Evolutionary conservation across 176 grass and related monocot species (phyloP), one percentile per base, ranked within the genome.

Genomic region (Hordeum marinum): DNA sequence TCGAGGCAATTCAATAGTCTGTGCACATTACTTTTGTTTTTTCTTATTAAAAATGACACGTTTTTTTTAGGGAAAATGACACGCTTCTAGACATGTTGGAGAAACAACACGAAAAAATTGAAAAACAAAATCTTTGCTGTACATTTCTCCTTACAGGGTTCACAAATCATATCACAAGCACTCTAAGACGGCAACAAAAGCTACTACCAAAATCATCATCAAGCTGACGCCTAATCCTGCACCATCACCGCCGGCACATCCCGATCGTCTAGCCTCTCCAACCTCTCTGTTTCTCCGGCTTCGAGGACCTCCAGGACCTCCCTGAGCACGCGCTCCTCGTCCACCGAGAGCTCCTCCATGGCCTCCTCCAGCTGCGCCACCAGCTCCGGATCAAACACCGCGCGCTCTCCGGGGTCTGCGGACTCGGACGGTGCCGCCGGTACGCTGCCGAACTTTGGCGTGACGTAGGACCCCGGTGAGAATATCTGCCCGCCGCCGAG

Each of bases 381-480:
- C 61, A 95, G 61, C 66, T 98, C 91, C 23, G 91, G 89, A 81
- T 98, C 91, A 18, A 95, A 94, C 52, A 94, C 69, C 3, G 40
- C 60, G n/a, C 66, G 76, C 32, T 58, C 63, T 23, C 21, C 57
- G 2, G 2, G 79, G 10, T 74, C 74, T 7, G 46, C 74, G 3
- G 15, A 20, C 31, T 21, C 75, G 17, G 89, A 15, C 20, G 36
- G 11, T 20, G 72, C 31, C 5, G 46, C 39, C 11, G 32, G 13
- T 12, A 45, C 80, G 89, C 37, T 57, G 0, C 93, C 91, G 45
- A 98, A 91, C 78, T 88, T 91, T 17, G 95, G 91, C 27, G 95
- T 93, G 77, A 90, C 72, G 75, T 91, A 88, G 15, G 89, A 93
- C 48, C 89, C 92, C 15, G 95, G 93, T 8, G 95, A 97, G 66